A percentile compares a stretch with the other conserved stretches of the same genome.
phyloP scores from a whole-genome alignment of 176 grass and related monocot species.

The Rhynchospora breviuscula region DNA sequence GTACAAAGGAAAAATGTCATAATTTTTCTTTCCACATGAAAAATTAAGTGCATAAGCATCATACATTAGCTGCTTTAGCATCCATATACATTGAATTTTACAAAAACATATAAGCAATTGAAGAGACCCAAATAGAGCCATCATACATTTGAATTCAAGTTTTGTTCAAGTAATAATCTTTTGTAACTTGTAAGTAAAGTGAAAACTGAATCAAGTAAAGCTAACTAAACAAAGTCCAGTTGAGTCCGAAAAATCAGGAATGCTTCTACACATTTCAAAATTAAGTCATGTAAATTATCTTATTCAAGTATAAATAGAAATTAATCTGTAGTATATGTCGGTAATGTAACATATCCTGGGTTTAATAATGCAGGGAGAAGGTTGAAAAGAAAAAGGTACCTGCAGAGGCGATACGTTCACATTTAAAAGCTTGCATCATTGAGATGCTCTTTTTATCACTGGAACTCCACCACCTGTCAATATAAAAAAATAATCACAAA shows the following conservation, averaged over 20 bases:
- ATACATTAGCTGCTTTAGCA: no score
- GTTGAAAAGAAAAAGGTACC: constrained; percentile 35
- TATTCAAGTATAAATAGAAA: background rate
- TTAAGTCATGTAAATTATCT: background rate
- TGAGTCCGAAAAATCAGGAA: background rate
- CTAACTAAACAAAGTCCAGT: background rate
- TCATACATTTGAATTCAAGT: background rate
- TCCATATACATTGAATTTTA: no score
- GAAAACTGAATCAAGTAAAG: no score
- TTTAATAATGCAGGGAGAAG: background rate
- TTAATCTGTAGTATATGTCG: background rate
- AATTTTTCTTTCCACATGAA: no score
- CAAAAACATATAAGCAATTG: no score
- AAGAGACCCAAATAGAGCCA: no score
- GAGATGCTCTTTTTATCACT: constrained; percentile 63
- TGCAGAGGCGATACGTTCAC: constrained; percentile 69
- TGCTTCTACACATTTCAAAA: background rate
- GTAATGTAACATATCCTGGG: background rate
- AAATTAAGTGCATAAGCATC: no score
- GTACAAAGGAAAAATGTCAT: no score
- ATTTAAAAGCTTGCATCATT: constrained; percentile 75
- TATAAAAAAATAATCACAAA: constrained; percentile 6
- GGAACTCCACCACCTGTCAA: constrained; percentile 74
- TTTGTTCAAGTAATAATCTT: background rate
- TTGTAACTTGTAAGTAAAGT: background rate